Base-by-base conservation (phyloP, 208 protist species). In the Trypanosoma vivax region DNA sequence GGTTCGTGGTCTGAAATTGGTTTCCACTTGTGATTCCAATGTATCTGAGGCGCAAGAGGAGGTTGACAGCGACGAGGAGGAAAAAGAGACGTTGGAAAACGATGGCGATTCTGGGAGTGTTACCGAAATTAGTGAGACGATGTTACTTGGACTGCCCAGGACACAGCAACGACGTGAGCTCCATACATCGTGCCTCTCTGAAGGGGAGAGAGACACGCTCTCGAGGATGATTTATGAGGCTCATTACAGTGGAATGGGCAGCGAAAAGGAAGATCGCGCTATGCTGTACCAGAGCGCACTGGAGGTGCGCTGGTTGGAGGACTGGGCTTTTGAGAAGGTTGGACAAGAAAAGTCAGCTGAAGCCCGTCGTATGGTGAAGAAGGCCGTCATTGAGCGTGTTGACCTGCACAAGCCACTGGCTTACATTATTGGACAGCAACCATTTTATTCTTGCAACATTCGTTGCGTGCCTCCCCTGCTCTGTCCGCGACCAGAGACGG, bases 341-440 rank as follows among this genome's bases (percentile, higher is more conserved):
- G 34, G 25, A 9, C 23, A 43, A 4, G n/a, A 50, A 16, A 45
- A 46, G 3, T 13, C 24, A 19, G 66, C 70, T 31, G 65, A 75
- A 1, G 67, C 60, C 24, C 76, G 84, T 1, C 63, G 66, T 5
- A 55, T 60, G 9, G 65, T 91, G 2, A 94, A 92, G 64, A 60
- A 59, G 47, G 61, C 83, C 9, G 70, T 92, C 11, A 52, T 92
- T 2, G 67, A 91, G 54, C 80, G 88, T 5, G 73, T 84, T 5
- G 81, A 90, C 35, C 41, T 90, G 42, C 70, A 88, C 39, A 91
- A 92, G 55, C 88, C 88, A 16, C 68, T 94, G 7, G 76, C 81
- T 0, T 94, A 94, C 61, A 92, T 94, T 47, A 83, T 90, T 35
- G 83, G 83, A 52, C 66, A 58, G 7, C 88, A 94, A 65, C 88